Evolutionary conservation across 345 rosid genomes (phyloP).

Genomic region (Kernera saxatilis): DNA sequence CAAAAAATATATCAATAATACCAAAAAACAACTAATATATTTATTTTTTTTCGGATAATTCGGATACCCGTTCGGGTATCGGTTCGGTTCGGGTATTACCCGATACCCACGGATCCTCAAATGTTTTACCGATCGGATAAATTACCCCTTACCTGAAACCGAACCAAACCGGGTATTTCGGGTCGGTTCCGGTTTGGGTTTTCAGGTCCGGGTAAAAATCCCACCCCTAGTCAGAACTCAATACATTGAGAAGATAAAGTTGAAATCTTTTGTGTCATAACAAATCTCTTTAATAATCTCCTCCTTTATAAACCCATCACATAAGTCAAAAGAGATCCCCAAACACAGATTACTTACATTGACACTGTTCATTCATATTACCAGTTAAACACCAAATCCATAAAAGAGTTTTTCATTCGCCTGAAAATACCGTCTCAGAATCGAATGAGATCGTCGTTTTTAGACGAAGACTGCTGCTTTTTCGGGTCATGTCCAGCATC

Average conservation of each 20-base stretch:
- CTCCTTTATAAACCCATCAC: constrained; percentile 9
- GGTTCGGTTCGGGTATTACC: no score
- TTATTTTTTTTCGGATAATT: no score
- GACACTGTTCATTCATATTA: constrained; percentile 8
- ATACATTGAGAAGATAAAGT: background rate
- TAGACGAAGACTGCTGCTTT: constrained; percentile 58
- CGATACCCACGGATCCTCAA: no score
- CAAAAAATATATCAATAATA: no score
- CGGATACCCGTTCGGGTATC: no score
- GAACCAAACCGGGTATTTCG: no score
- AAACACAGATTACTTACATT: constrained; percentile 26
- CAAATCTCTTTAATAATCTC: background rate
- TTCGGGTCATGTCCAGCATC: constrained; percentile 40
- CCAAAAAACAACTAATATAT: no score
- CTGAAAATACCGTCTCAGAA: constrained; percentile 38
- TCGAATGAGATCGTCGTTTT: constrained; percentile 73
- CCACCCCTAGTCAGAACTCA: no score
- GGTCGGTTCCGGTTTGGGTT: no score
- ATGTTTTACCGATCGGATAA: no score
- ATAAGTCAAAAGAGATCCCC: constrained; percentile 12
- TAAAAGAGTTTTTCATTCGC: background rate
- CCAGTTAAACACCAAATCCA: constrained; percentile 17
- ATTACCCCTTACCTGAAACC: no score
- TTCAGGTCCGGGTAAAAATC: no score
- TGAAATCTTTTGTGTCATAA: background rate